Base-by-base conservation (phyloP, 345 rosid genomes). In the Conringia planisiliqua region DNA sequence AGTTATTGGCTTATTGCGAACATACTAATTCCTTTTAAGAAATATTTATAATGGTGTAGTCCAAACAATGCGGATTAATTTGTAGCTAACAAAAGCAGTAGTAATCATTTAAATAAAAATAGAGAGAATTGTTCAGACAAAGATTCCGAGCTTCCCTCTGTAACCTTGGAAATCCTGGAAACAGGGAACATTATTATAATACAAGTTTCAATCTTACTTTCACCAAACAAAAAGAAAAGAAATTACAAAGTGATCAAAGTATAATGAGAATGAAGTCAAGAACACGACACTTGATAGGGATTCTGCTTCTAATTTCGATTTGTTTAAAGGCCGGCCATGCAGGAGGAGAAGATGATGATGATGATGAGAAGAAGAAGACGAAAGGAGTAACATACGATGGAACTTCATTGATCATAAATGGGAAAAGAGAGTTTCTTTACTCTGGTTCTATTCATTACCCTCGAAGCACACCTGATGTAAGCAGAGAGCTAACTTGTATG, bases 371-470 rank as follows among this genome's bases (percentile, higher is more conserved):
- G 36, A 46, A 57, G 44, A 56, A 32, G 13, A 66, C 62, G 56
- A 62, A 46, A 44, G 82, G 62, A 58, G 82, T 80, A 60, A 72
- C 78, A 24, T 76, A 68, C 65, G 83, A 80, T 77, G 75, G 81
- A 64, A 77, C 72, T 0, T 77, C 83, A 16, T 57, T 81, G 46
- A 81, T 72, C 39, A 52, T 81, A 24, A 57, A 81, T 68, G 83
- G 83, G 27, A 69, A 43, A 17, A 73, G 83, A 73, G 77, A 77
- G 60, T 42, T 81, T 18, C 44, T 81, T 59, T 72, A 56, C 65
- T 77, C 84, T 22, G 84, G 84, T 58, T 77, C 84, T 17, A 66
- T 77, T 13, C 81, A 81, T 67, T 81, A 81, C 62, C 81, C 81
- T 67, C 76, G 81, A n/a, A 77, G 84, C 73, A 78, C 84, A 38